Percentiles rank a stretch among this genome's conserved stretches.
Evolutionary conservation across 495 filamentous ascomycete genomes (phyloP).

Genomic region (Daldinia caldariorum): DNA sequence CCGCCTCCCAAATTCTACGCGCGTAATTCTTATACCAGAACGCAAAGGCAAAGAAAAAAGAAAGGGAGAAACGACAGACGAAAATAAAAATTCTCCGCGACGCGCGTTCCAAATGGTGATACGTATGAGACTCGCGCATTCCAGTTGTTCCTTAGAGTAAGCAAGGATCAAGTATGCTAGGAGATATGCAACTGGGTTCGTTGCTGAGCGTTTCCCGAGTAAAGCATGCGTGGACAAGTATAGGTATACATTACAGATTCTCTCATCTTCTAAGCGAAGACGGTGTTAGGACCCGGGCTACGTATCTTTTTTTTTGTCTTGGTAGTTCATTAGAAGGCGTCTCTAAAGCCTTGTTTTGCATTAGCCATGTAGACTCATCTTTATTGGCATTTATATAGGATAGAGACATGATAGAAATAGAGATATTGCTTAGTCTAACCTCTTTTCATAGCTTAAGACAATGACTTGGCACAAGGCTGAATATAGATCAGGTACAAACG

Average conservation of each 20-base stretch:
- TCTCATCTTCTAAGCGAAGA: conserved; percentile 8
- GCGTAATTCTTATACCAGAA: background rate
- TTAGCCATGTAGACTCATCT: background rate
- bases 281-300: conserved; percentile 8
- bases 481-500: background rate
- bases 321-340: background rate
- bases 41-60: no score
- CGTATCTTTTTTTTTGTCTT: background rate
- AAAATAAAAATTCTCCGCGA: background rate
- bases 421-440: background rate
- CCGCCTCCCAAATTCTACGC: background rate
- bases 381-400: background rate
- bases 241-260: background rate
- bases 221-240: background rate
- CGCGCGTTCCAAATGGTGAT: no score
- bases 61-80: background rate
- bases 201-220: background rate
- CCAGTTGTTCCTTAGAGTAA: conserved; percentile 9
- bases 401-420: background rate
- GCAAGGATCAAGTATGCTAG: background rate
- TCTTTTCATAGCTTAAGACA: background rate
- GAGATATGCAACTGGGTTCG: background rate
- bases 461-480: background rate
- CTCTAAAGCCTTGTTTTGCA: conserved; percentile 3
- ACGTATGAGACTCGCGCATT: no score